A percentile compares a stretch with the other conserved stretches of the same genome.
phyloP scores from a whole-genome alignment of 768 basidiomycete species.

The Tulasnella sp. region DNA sequence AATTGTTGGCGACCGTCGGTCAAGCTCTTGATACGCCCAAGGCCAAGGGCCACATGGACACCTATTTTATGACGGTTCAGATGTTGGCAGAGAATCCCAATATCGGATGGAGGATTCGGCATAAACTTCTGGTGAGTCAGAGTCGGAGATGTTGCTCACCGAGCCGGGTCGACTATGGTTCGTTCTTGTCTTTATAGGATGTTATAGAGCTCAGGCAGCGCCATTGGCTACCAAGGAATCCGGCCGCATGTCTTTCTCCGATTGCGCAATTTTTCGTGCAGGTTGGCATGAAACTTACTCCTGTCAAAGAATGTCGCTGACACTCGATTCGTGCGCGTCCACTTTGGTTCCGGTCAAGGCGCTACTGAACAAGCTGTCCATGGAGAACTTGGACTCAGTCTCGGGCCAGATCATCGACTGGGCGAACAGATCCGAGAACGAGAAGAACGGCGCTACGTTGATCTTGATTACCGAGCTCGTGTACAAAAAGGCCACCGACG shows the following conservation, averaged over 20 bases:
- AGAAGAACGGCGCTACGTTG: constrained; percentile 91
- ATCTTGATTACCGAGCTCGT: constrained; percentile 96
- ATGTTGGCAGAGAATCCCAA: constrained; percentile 73
- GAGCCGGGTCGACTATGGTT: too few species aligned
- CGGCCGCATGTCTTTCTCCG: too few species aligned
- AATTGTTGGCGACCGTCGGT: constrained; percentile 88
- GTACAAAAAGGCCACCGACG: constrained; percentile 97
- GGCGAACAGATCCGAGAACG: constrained; percentile 91
- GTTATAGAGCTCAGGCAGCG: too few species aligned
- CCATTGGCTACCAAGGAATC: too few species aligned
- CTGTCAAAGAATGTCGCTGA: too few species aligned
- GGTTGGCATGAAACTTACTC: too few species aligned
- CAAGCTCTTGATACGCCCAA: constrained; percentile 78
- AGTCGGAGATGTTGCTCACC: too few species aligned
- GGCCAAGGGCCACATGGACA: constrained; percentile 85
- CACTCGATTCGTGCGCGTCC: too few species aligned
- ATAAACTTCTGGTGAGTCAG: too few species aligned
- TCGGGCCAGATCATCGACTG: constrained; percentile 93
- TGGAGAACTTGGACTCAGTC: constrained; percentile 96
- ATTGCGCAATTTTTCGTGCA: too few species aligned
- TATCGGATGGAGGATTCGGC: constrained; percentile 85
- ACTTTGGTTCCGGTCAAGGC: too few species aligned
- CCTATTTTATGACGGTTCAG: constrained; percentile 91
- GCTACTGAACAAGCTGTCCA: constrained; percentile 92
- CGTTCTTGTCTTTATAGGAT: too few species aligned